Evolutionary conservation across 352 stramenopile genomes (phyloP), one percentile per base, ranked within the genome.

Genomic region (Pseudoperonospora humuli): DNA sequence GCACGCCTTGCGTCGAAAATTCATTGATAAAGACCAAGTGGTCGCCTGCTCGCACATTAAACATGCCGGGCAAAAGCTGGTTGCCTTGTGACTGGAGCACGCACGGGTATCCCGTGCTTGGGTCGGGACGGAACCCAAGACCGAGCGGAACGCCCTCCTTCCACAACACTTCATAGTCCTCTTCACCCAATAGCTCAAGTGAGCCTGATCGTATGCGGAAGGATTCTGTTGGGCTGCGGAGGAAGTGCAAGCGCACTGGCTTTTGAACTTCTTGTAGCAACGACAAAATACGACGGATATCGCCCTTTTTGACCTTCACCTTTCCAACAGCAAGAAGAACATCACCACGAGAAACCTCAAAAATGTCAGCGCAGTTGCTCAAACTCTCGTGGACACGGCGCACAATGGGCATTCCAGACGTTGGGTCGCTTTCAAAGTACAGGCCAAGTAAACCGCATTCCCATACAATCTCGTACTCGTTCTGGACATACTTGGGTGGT

Each of bases 401-500:
- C 9, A 93, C 81, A 26, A 93, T 86, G 3, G 81, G 81, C 71
- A 93, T 87, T 3, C 81, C 78, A 0, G 78, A 81, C 17, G 84
- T 39, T 6, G 70, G 73, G 28, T 93, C 81, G 27, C 77, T 89
- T 50, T 89, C 81, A 26, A 93, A 93, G 50, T 89, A 91, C 25
- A 93, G 52, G 11, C 81, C 81, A 8, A 93, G 59, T 6, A 91
- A 45, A 10, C 81, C 81, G 17, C 77, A 89, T 44, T 89, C 76
- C 81, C 81, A 93, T n/a, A 86, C 79, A 26, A 93, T 90, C 29
- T 88, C 75, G 50, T 93, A 93, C 61, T 91, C 76, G 50, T 81
- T 75, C 26, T 74, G 55, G 27, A 91, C 75, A 15, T 79, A 65
- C 42, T 69, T 75, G 1, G 75, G 74, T 3, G 76, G 75, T 15